These are phyloP conservation scores for Galerina sulciceps DNA, from an alignment of 768 basidiomycete species.

Conservation along the genomic window DNA sequence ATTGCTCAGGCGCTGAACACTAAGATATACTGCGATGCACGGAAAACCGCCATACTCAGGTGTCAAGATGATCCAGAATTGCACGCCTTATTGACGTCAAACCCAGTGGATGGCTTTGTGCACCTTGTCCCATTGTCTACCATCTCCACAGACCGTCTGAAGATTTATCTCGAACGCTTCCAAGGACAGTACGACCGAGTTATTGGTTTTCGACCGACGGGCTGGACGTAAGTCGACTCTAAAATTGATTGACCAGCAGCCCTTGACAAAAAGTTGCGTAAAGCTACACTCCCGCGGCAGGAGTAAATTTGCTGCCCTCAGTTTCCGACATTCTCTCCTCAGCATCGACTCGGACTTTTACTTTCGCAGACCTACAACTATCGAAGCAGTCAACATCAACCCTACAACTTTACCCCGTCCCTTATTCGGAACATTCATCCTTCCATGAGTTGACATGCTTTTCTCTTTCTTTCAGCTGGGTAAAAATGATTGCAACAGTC, in stretches of 20 bases:
- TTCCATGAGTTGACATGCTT: conserved; percentile 97
- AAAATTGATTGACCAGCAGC: conserved; percentile 3
- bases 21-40: conserved; percentile 88
- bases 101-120: conserved; percentile 78
- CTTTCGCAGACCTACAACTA: conserved; percentile 66
- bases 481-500: conserved; percentile 93
- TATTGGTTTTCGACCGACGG: conserved; percentile 90
- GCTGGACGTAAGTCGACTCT: conserved; percentile 82
- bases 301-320: conserved; percentile 63
- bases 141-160: conserved; percentile 78
- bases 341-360: conserved; percentile 71
- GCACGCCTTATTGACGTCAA: conserved; percentile 71
- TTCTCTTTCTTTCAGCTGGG: conserved; percentile 85
- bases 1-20: conserved; percentile 81
- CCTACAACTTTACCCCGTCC: conserved; percentile 80
- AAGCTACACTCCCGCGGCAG: conserved; percentile 73
- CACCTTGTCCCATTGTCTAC: conserved; percentile 83
- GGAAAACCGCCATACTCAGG: conserved; percentile 81
- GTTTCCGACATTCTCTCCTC: conserved; percentile 71
- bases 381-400: conserved; percentile 71
- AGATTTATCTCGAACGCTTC: conserved; percentile 75
- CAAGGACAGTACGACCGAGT: conserved; percentile 71
- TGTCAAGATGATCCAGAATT: conserved; percentile 88
- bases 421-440: conserved; percentile 95
- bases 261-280: background rate